A percentile compares a stretch with the other conserved stretches of the same genome.
phyloP scores from a whole-genome alignment of 192 early-diverging fungal genomes.

The Globomyces pollinis-pini region DNA sequence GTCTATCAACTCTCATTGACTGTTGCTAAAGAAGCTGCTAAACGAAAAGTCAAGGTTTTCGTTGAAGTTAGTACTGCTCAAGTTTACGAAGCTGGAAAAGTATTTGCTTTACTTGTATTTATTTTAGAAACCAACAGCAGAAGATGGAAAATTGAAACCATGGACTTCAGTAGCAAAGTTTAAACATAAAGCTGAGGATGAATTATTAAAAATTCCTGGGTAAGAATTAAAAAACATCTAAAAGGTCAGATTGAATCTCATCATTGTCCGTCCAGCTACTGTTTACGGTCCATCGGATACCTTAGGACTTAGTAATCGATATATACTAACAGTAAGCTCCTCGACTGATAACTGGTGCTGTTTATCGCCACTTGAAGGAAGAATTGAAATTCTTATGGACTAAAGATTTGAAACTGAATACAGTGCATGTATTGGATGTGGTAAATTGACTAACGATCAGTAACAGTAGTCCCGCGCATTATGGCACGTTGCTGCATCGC shows the following conservation, averaged over 20 bases:
- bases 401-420: conserved; percentile 84
- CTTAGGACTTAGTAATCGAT: conserved; percentile 61
- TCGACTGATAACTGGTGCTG: conserved; percentile 84
- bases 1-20: conserved; percentile 61
- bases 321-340: conserved; percentile 51
- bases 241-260: conserved; percentile 59
- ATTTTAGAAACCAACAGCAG: conserved; percentile 46
- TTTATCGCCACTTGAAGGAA: conserved; percentile 72
- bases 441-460: no score
- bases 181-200: conserved; percentile 70
- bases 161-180: conserved; percentile 71
- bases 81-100: conserved; percentile 76
- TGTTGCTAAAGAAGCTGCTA: conserved; percentile 78
- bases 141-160: conserved; percentile 71
- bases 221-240: conserved; percentile 20
- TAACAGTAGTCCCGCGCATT: no score
- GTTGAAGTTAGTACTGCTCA: conserved; percentile 85
- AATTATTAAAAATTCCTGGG: conserved; percentile 68
- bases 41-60: conserved; percentile 63
- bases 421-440: conserved; percentile 89
- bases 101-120: conserved; percentile 20
- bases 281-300: conserved; percentile 81
- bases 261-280: conserved; percentile 80
- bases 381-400: conserved; percentile 95
- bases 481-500: conserved; percentile 42